phyloP scores from a whole-genome alignment of 192 early-diverging fungal species.

The Rhizophagus prolifer region DNA sequence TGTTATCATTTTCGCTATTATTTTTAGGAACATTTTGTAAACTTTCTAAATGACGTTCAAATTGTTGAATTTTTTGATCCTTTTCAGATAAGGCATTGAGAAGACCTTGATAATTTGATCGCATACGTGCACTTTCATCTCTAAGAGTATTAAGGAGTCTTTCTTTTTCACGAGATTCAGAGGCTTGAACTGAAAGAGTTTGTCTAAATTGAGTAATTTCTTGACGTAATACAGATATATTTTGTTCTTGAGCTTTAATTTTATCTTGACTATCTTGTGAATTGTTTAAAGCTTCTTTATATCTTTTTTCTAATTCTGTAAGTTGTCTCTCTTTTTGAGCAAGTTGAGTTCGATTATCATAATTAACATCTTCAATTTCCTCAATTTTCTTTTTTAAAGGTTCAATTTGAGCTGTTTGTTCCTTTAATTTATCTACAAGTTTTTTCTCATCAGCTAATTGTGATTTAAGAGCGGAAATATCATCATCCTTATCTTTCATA shows the following conservation, averaged over 20 bases:
- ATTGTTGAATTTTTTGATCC: constrained; percentile 22
- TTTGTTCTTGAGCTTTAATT: constrained; percentile 19
- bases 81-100: constrained; percentile 17
- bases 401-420: constrained; percentile 17
- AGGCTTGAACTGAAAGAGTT: background rate
- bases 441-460: background rate
- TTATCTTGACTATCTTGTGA: background rate
- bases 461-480: background rate
- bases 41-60: constrained; percentile 26
- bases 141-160: background rate
- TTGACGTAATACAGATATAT: constrained; percentile 4
- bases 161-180: constrained; percentile 22
- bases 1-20: constrained; percentile 1
- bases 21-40: background rate
- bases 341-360: constrained; percentile 1
- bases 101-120: constrained; percentile 29
- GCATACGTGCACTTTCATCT: constrained; percentile 14
- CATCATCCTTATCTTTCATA: constrained; percentile 28
- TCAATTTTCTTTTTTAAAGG: constrained; percentile 7
- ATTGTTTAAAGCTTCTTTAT: constrained; percentile 13
- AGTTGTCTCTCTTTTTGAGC: constrained; percentile 17
- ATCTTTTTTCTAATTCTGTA: constrained; percentile 4
- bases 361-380: background rate
- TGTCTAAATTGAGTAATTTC: constrained; percentile 19
- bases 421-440: constrained; percentile 5